These are phyloP conservation scores for Evansstolkia leycettana DNA, from an alignment of 495 filamentous ascomycete genomes.

Conservation along the genomic window DNA sequence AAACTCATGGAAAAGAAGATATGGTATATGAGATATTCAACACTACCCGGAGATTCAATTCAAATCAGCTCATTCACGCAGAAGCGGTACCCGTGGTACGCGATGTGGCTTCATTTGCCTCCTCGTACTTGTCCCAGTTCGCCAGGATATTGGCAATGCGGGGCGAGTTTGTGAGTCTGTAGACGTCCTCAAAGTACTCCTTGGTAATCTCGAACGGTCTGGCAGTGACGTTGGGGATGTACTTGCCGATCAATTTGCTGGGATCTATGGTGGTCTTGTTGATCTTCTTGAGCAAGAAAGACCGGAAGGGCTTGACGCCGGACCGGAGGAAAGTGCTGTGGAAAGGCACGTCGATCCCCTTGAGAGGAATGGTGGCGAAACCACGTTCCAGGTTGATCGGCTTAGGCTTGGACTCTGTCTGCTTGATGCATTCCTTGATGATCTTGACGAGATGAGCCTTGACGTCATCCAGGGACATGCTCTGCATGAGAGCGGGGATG, in stretches of 20 bases:
- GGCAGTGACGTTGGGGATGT: slow-evolving; percentile 97
- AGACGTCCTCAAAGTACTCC: slow-evolving; percentile 99
- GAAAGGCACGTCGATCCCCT: slow-evolving; percentile 97
- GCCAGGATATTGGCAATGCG: slow-evolving; percentile 82
- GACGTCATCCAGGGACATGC: slow-evolving; percentile 69
- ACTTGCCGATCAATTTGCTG: slow-evolving; percentile 91
- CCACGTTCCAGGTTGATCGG: slow-evolving; percentile 84
- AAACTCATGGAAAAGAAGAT: slow-evolving; percentile 2
- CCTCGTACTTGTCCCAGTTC: slow-evolving; percentile 65
- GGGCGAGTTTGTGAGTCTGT: slow-evolving; percentile 82
- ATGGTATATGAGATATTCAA: too few species aligned
- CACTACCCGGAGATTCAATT: too few species aligned
- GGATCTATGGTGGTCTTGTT: slow-evolving; percentile 97
- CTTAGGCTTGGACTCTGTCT: slow-evolving; percentile 76
- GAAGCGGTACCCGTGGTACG: slow-evolving; percentile 2
- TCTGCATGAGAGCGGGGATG: slow-evolving; percentile 81
- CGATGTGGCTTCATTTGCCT: slow-evolving; percentile 18
- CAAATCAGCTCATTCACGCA: slow-evolving; percentile 5
- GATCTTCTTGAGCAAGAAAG: slow-evolving; percentile 98
- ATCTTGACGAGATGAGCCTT: slow-evolving; percentile 76
- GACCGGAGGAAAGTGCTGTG: slow-evolving; percentile 95
- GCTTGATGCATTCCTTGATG: slow-evolving; percentile 70
- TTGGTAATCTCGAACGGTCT: slow-evolving; percentile 89
- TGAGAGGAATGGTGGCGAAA: slow-evolving; percentile 92
- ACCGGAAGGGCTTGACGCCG: slow-evolving; percentile 96